Evolutionary conservation across 2,329 filamentous ascomycete species (phyloP).

Genomic region (Apiospora malaysiana): DNA sequence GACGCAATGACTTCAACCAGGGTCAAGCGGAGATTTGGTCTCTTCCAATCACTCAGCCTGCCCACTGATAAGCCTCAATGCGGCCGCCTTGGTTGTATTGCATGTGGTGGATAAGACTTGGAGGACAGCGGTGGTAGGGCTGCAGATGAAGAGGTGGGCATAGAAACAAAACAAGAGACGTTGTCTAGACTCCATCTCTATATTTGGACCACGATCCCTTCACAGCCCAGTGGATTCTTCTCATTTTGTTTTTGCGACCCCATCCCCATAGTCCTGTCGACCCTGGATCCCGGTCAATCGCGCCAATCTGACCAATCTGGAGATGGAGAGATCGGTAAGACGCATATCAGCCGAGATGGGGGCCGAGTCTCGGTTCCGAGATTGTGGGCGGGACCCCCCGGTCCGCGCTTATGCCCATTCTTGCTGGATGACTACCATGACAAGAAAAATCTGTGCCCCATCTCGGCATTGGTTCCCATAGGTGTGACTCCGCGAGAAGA

Average conservation of each 20-base stretch:
- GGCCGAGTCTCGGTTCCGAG: not conserved
- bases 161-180: too few species aligned
- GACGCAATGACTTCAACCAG: not conserved
- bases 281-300: not conserved
- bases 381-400: not conserved
- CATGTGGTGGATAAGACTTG: not conserved
- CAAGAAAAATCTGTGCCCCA: not conserved
- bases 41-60: not conserved
- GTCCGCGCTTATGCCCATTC: not conserved
- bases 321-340: not conserved
- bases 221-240: not conserved
- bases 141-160: not conserved
- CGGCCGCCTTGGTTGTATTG: not conserved
- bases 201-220: not conserved
- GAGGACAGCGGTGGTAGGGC: not conserved
- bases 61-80: not conserved
- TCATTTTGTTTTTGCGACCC: not conserved
- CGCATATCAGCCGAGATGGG: slow-evolving; percentile 8
- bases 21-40: not conserved
- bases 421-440: not conserved
- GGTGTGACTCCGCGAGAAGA: not conserved
- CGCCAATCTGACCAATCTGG: slow-evolving; percentile 14
- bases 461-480: not conserved
- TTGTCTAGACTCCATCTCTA: not conserved
- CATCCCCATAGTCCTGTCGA: not conserved